Evolutionary conservation across 2,329 filamentous ascomycete species (phyloP), one percentile per base, ranked within the genome.

Genomic region (Epicoccum sorghinum): DNA sequence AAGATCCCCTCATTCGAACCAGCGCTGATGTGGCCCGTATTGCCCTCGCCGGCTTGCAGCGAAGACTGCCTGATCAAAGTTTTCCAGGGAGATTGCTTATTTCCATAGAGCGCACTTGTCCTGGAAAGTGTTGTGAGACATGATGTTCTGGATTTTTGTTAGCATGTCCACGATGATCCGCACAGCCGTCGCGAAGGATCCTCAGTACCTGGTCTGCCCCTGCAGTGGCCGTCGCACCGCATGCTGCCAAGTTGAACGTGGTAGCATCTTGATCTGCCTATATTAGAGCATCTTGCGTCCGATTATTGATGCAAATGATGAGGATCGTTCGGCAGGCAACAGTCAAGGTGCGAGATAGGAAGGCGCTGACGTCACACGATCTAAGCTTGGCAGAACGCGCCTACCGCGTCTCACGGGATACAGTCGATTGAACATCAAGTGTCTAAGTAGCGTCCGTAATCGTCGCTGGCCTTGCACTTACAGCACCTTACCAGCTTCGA

Each of bases 21-120:
- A 9, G 89, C 83, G n/a, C 83, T 79, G 62, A 98, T 96, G 67
- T 97, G 92, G 0, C 95, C 93, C 8, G 86, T 86, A 59, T 89
- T 86, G 65, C 89, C 82, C 61, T 86, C 84, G 46, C 83, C 85
- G 9, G 81, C 75, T 53, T 80, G 77, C 2, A 76, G 56, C 7
- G 75, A 73, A 10, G 65, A 62, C 58, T 59, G 67, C 24, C 74
- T 69, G 18, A 40, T 55, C n/a, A 55, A 14, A 3, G 47, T 40
- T 18, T 38, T 33, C 48, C 54, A 59, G 43, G 57, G 55, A 22
- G 40, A 53, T 35, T 46, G 41, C 22, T 42, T 52, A 5, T 30
- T 10, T 4, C 45, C 39, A 10, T 47, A 29, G 3, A 48, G n/a
- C 6, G 43, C 42, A 29, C 35, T 50, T 9, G 41, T 45, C 22